These are phyloP conservation scores for Polygonum aviculare DNA, from an alignment of 148 eudicot genomes.

Conservation along the genomic window DNA sequence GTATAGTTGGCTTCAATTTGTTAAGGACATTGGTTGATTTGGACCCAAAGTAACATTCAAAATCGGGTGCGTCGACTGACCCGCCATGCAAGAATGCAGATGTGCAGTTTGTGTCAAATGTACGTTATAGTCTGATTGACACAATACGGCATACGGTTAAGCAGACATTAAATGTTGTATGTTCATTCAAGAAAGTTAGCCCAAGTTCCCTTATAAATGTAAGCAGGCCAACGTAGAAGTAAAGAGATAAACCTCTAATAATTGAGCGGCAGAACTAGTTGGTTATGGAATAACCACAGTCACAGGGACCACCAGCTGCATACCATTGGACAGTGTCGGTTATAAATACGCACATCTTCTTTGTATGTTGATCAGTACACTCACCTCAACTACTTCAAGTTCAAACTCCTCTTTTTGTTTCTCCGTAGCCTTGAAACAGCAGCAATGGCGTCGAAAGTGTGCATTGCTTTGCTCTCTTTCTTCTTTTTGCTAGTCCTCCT, in stretches of 20 bases:
- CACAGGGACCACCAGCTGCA: neutral
- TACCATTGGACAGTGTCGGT: neutral
- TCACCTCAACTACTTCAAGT: slow-evolving; percentile 1
- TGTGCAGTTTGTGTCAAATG: neutral
- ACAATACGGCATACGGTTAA: neutral
- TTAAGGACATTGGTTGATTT: neutral
- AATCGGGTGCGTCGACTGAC: neutral
- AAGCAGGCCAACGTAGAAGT: slow-evolving; percentile 1
- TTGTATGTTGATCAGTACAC: neutral
- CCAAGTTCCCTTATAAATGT: neutral
- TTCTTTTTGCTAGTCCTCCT: neutral
- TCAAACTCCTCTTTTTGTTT: neutral
- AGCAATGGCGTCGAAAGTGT: neutral
- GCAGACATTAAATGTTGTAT: neutral
- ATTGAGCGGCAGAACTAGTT: slow-evolving; percentile 1
- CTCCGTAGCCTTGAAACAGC: neutral
- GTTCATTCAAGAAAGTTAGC: neutral
- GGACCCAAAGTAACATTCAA: neutral
- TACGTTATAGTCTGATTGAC: neutral
- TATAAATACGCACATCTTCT: slow-evolving; percentile 5
- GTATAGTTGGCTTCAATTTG: no score
- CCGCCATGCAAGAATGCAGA: neutral
- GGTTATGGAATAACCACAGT: neutral
- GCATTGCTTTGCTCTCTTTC: neutral
- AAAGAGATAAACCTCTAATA: slow-evolving; percentile 2